These are phyloP conservation scores for Suzukiozyma palmioleophila DNA, from an alignment of 1,139 yeast species.

Conservation along the genomic window DNA sequence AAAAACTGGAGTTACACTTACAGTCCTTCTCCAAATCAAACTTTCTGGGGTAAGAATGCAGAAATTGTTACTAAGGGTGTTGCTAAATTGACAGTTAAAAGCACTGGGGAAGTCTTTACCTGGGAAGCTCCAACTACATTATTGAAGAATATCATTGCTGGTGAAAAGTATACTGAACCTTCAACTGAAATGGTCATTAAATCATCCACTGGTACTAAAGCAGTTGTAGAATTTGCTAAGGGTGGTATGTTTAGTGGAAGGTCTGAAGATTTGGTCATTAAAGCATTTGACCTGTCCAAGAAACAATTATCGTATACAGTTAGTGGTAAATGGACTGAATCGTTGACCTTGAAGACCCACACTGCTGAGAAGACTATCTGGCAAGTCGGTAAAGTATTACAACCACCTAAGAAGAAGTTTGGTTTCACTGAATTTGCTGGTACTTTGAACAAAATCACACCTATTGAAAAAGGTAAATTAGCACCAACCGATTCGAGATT, in stretches of 20 bases:
- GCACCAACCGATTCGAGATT: conserved; percentile 88
- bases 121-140: conserved; percentile 84
- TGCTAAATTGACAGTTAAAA: conserved; percentile 50
- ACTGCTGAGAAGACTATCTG: conserved; percentile 52
- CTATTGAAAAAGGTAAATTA: conserved; percentile 54
- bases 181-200: conserved; percentile 61
- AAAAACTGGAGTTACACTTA: conserved; percentile 71
- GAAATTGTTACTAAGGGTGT: conserved; percentile 77
- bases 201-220: conserved; percentile 63
- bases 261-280: conserved; percentile 69
- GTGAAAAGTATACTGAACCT: conserved; percentile 95
- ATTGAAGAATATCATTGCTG: conserved; percentile 84
- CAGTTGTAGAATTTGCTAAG: conserved; percentile 68
- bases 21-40: conserved; percentile 78
- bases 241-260: conserved; percentile 82
- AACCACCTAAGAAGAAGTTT: conserved; percentile 57
- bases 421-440: conserved; percentile 87
- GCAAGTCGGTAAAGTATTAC: conserved; percentile 63
- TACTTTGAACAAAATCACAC: conserved; percentile 72
- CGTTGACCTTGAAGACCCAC: conserved; percentile 40
- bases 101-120: conserved; percentile 65
- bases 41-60: conserved; percentile 92
- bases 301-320: conserved; percentile 39
- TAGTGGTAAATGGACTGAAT: conserved; percentile 76
- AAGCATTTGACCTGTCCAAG: conserved; percentile 41